These are phyloP conservation scores for Cadophora gregata DNA, from an alignment of 2,329 filamentous ascomycete genomes.

Conservation along the genomic window DNA sequence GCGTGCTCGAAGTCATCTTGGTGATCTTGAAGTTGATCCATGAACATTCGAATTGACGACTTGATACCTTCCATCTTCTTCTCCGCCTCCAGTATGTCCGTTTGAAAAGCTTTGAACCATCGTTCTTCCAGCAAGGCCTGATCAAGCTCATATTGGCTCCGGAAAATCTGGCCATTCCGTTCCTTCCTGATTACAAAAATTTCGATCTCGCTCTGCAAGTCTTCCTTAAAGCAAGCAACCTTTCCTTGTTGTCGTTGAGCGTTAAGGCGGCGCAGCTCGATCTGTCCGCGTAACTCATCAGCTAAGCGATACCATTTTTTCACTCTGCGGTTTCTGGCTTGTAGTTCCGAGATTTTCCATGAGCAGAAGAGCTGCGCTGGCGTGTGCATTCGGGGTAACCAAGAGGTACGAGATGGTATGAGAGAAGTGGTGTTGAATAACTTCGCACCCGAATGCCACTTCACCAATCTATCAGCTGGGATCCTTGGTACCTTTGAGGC, in stretches of 20 bases:
- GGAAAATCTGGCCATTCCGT: not conserved
- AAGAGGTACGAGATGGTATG: not conserved
- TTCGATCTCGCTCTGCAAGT: not conserved
- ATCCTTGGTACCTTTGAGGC: not conserved
- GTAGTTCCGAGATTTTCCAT: not conserved
- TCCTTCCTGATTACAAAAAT: not conserved
- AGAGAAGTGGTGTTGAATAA: not conserved
- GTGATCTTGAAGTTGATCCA: constrained; percentile 4
- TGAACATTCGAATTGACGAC: constrained; percentile 1
- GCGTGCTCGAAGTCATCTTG: constrained; percentile 6
- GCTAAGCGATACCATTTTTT: not conserved
- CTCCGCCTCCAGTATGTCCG: not conserved
- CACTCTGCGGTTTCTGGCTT: not conserved
- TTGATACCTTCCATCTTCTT: not conserved
- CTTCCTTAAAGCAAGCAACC: not conserved
- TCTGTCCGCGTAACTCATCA: not conserved
- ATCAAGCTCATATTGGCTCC: not conserved
- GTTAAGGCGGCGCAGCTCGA: not conserved
- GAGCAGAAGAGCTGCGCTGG: not conserved
- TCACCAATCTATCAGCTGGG: not conserved
- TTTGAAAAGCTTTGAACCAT: not conserved
- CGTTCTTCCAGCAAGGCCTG: not conserved
- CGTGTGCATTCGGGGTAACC: not conserved
- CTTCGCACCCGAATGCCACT: not conserved
- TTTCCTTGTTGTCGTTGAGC: not conserved